phyloP scores from a whole-genome alignment of 2,329 filamentous ascomycete genomes.

The Fusarium staphyleae region DNA sequence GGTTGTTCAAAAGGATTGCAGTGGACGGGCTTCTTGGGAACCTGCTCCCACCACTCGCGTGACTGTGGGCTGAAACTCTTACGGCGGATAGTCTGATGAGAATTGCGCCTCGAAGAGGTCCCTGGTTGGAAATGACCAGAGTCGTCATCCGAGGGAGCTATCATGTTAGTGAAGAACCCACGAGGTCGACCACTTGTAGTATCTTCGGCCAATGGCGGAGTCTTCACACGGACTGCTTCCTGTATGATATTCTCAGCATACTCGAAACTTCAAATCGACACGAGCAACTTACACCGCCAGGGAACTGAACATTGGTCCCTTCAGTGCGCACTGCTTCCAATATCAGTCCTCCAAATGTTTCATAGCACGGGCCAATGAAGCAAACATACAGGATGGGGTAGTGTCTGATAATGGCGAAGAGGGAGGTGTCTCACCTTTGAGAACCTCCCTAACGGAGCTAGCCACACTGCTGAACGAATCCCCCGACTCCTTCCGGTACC shows the following conservation, averaged over 20 bases:
- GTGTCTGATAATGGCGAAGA: constrained; percentile 39
- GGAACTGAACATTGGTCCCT: constrained; percentile 40
- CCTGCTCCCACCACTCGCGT: constrained; percentile 49
- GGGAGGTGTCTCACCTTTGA: constrained; percentile 48
- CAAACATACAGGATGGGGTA: constrained; percentile 14
- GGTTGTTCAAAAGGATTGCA: constrained; percentile 26
- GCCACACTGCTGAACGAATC: constrained; percentile 50
- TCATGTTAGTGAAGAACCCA: constrained; percentile 54
- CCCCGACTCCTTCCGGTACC: constrained; percentile 50
- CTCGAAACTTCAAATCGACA: not conserved
- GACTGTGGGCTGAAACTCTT: constrained; percentile 36
- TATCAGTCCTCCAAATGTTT: no score
- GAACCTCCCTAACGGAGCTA: constrained; percentile 52
- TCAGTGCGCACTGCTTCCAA: constrained; percentile 11
- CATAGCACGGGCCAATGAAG: not conserved
- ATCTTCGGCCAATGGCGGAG: constrained; percentile 53
- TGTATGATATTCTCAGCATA: constrained; percentile 37
- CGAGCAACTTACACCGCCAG: constrained; percentile 44
- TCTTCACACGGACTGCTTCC: constrained; percentile 59
- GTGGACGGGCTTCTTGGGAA: constrained; percentile 34
- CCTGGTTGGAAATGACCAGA: not conserved
- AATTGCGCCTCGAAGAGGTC: constrained; percentile 12
- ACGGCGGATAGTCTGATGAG: constrained; percentile 32
- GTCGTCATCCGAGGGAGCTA: constrained; percentile 37
- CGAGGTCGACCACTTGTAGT: constrained; percentile 48